Base-by-base conservation (phyloP, 2,329 filamentous ascomycete genomes). In the Trichoderma sp. region DNA sequence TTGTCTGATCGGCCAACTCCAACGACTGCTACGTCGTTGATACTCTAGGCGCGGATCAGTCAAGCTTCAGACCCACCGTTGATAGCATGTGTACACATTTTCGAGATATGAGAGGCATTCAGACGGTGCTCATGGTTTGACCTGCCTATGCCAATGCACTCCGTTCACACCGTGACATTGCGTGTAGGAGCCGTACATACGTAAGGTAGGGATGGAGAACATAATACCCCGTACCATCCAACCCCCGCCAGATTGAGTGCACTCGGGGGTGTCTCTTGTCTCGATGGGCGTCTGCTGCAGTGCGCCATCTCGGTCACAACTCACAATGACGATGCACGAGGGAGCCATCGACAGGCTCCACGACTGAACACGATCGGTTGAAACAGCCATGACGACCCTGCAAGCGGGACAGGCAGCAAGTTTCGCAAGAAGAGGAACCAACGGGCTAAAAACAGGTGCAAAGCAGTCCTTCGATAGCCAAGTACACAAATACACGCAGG, bases 381-480 rank as follows among this genome's bases (percentile, higher is more conserved):
- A 64, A 64, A 64, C 61, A 21, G 15, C 51, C 41, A 63, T 34
- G 26, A 30, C 28, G 50, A 34, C n/a, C 19, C 17, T 63, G 50
- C 19, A 45, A 14, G 45, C 51, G 28, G 60, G 56, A 56, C 60
- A 64, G 52, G 60, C 60, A 56, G 39, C 50, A 63, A 56, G 60
- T 48, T 55, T 63, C 41, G 28, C 34, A 39, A 39, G 34, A 39
- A 74, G 65, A 48, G 76, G 75, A 9, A 28, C 59, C 47, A 63
- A 54, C 26, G 24, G 59, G 39, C 50, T 63, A 59, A 59, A 57
- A 24, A 39, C 34, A 39, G 34, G 34, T 39, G 34, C 34, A 39
- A 39, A 39, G 12, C 5, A 39, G 34, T 10, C 12, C 34, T 14
- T 39, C 12, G 34, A 39, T 28, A 19, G 2, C 7, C 26, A 59